Evolutionary conservation across 164 flowering plant genomes (phyloP).

Genomic region (Paratinospora sagittata): DNA sequence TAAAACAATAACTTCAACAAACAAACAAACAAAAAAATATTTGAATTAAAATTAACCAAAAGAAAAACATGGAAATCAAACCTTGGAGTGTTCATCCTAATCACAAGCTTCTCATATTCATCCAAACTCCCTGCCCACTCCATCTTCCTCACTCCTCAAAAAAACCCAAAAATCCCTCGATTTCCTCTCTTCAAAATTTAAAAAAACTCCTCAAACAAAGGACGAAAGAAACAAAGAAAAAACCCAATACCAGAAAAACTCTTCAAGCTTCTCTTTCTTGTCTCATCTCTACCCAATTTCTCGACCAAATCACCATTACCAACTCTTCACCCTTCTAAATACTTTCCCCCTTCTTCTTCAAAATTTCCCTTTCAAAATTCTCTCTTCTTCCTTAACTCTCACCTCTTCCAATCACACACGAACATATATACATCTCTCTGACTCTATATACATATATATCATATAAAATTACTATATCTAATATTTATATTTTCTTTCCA

Average conservation of each 20-base stretch:
- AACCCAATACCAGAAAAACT: conserved; percentile 5
- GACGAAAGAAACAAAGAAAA: conserved; percentile 10
- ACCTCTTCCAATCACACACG: neutral
- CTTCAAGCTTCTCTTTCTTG: conserved; percentile 10
- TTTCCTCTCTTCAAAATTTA: neutral
- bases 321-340: neutral
- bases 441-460: neutral
- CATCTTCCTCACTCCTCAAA: conserved; percentile 22
- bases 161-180: neutral
- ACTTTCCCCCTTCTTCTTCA: neutral
- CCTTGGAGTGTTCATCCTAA: conserved; percentile 89
- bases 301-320: conserved; percentile 21
- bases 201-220: neutral
- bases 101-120: conserved; percentile 83
- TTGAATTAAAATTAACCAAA: neutral
- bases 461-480: no score
- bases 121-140: conserved; percentile 46
- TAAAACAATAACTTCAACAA: neutral
- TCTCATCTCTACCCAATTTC: conserved; percentile 10
- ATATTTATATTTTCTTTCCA: no score
- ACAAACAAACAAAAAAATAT: neutral
- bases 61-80: conserved; percentile 19
- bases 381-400: neutral
- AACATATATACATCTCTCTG: neutral
- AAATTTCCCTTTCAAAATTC: neutral